These are phyloP conservation scores for Solanum sparsipilum DNA, from an alignment of 257 asterid species.

Conservation along the genomic window DNA sequence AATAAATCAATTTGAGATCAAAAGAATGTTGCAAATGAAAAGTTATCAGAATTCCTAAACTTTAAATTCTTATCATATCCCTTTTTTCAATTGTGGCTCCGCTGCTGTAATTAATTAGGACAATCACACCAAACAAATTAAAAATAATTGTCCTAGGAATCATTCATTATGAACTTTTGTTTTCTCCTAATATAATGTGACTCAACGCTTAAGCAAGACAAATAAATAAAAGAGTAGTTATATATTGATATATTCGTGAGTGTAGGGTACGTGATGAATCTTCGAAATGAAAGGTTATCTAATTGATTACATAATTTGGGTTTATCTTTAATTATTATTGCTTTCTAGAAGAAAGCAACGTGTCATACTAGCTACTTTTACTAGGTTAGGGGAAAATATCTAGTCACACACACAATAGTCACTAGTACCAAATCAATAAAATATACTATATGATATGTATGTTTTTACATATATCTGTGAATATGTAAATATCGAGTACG, in stretches of 20 bases:
- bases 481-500: background rate
- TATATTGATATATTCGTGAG: background rate
- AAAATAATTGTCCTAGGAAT: background rate
- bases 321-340: background rate
- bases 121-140: background rate
- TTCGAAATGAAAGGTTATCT: background rate
- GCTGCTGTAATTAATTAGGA: too few relatives aligned
- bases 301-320: background rate
- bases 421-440: background rate
- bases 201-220: background rate
- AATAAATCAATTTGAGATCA: background rate
- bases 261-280: background rate
- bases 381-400: background rate
- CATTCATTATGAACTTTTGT: background rate
- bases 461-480: background rate
- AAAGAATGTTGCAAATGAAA: background rate
- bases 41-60: too few relatives aligned
- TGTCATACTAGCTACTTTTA: background rate
- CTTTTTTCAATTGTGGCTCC: background rate
- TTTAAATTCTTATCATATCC: too few relatives aligned
- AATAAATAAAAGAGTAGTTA: background rate
- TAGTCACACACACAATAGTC: background rate
- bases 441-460: background rate
- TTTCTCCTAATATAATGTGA: background rate
- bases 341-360: constrained; percentile 15